These are phyloP conservation scores for Hypoxylon rubiginosum DNA, from an alignment of 2,329 filamentous ascomycete species.

Conservation along the genomic window DNA sequence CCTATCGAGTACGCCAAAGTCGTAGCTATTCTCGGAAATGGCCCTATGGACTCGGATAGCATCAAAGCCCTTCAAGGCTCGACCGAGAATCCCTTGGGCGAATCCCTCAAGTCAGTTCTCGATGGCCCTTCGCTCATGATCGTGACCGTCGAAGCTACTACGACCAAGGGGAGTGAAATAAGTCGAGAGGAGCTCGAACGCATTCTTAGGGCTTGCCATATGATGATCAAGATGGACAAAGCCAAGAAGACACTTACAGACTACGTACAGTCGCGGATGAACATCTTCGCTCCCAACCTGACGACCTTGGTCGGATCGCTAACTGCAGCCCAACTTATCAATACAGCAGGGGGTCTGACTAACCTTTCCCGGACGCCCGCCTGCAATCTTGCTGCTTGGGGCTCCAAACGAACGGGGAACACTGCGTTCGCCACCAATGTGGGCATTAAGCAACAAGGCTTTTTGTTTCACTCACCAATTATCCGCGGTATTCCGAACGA, in stretches of 20 bases:
- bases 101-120: slow-evolving; percentile 82
- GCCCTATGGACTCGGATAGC: slow-evolving; percentile 82
- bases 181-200: slow-evolving; percentile 79
- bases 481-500: slow-evolving; percentile 88
- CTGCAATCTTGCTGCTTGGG: slow-evolving; percentile 91
- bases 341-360: slow-evolving; percentile 88
- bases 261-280: slow-evolving; percentile 98
- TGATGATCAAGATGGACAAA: slow-evolving; percentile 87
- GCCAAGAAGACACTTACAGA: slow-evolving; percentile 90
- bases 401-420: slow-evolving; percentile 83
- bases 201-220: slow-evolving; percentile 84
- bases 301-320: slow-evolving; percentile 91
- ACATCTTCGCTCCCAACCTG: slow-evolving; percentile 92
- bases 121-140: slow-evolving; percentile 95
- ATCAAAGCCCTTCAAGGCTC: slow-evolving; percentile 85
- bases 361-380: slow-evolving; percentile 92
- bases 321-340: slow-evolving; percentile 96
- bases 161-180: slow-evolving; percentile 85
- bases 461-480: slow-evolving; percentile 91
- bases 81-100: slow-evolving; percentile 81
- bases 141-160: slow-evolving; percentile 93
- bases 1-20: slow-evolving; percentile 96
- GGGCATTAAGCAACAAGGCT: slow-evolving; percentile 90
- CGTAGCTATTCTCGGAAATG: slow-evolving; percentile 92
- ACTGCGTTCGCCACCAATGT: slow-evolving; percentile 90